phyloP scores from a whole-genome alignment of 1,139 yeast genomes.

The Arxiozyma heterogenica region DNA sequence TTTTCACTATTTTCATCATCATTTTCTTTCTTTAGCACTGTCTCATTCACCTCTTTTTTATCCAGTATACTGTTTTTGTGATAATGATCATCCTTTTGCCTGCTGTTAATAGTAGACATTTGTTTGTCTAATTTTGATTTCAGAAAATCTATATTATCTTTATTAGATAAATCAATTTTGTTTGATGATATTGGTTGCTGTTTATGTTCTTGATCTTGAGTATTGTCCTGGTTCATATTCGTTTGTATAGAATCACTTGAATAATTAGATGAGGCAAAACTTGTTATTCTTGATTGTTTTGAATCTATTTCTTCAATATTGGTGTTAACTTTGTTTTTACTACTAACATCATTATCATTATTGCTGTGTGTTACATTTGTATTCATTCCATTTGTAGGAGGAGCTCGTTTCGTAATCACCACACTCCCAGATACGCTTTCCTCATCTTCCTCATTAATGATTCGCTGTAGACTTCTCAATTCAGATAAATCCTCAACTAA shows the following conservation, averaged over 20 bases:
- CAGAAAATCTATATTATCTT: neutral
- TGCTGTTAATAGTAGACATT: neutral
- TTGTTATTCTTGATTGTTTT: conserved; percentile 1
- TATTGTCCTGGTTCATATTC: neutral
- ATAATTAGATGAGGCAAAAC: conserved; percentile 10
- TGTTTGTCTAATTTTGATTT: neutral
- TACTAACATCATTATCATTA: neutral
- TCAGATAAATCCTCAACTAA: conserved; percentile 28
- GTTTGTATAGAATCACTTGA: conserved; percentile 2
- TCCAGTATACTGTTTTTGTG: neutral
- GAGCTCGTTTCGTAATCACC: conserved; percentile 13
- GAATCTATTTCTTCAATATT: too few relatives aligned
- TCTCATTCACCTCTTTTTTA: neutral
- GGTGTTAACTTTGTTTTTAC: neutral
- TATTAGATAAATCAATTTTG: neutral
- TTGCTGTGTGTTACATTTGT: neutral
- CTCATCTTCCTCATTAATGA: conserved; percentile 13
- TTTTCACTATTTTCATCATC: neutral
- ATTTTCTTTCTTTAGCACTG: neutral
- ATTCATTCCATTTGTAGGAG: conserved; percentile 1
- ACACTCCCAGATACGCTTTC: conserved; percentile 29
- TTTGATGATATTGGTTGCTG: neutral
- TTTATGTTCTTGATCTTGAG: neutral
- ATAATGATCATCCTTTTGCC: neutral
- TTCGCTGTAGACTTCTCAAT: conserved; percentile 14